A percentile compares a stretch with the other conserved stretches of the same genome.
Conservation (phyloP, 768 basidiomycete species). For the Pleurotus ostreatus region DNA sequence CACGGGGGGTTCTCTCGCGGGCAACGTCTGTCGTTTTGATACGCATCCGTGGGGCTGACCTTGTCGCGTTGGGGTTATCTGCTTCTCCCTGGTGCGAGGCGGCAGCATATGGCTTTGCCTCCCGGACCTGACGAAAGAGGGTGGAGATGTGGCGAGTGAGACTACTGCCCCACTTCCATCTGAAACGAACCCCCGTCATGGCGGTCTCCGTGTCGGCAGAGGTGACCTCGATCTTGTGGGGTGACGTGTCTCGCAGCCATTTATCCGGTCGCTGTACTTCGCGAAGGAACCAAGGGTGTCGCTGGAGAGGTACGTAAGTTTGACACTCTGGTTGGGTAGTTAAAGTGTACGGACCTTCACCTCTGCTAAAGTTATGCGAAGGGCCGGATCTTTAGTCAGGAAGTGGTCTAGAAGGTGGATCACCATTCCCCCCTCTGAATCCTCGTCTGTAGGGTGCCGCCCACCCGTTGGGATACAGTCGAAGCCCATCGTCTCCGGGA, state of each 20-base stretch:
- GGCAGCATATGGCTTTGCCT: constrained; percentile 5
- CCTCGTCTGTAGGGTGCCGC: constrained; percentile 38
- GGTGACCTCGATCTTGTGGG: constrained; percentile 48
- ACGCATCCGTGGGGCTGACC: constrained; percentile 1
- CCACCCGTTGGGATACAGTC: constrained; percentile 66
- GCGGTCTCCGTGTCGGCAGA: constrained; percentile 76
- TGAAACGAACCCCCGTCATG: constrained; percentile 61
- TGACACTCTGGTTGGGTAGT: constrained; percentile 6
- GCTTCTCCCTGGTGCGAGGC: neutral
- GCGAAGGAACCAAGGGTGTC: constrained; percentile 59
- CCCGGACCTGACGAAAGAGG: constrained; percentile 41
- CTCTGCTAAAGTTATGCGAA: constrained; percentile 73
- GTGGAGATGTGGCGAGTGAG: constrained; percentile 43
- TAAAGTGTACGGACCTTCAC: constrained; percentile 58
- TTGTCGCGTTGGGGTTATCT: neutral
- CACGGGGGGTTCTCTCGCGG: too few relatives aligned
- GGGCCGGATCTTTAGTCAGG: constrained; percentile 74
- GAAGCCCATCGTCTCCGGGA: constrained; percentile 66
- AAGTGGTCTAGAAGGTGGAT: constrained; percentile 70
- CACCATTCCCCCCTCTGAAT: constrained; percentile 56
- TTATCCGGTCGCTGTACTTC: constrained; percentile 61
- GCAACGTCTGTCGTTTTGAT: neutral
- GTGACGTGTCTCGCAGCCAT: constrained; percentile 58
- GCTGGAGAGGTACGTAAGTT: constrained; percentile 29
- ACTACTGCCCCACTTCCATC: constrained; percentile 51